phyloP scores from a whole-genome alignment of 768 basidiomycete species.

The Boletellus emodensis region DNA sequence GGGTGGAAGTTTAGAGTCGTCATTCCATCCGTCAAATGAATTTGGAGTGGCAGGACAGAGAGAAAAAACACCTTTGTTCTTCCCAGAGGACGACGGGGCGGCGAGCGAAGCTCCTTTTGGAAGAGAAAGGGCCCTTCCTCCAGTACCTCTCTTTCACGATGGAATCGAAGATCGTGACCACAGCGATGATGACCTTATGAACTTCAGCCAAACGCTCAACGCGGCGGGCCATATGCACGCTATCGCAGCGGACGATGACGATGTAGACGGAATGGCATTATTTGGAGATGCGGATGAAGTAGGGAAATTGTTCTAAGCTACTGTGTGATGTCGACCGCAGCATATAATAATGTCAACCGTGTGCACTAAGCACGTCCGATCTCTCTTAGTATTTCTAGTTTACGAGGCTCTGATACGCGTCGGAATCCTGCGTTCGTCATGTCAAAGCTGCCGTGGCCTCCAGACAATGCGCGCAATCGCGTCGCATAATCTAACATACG shows the following conservation, averaged over 20 bases:
- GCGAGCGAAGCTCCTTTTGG: constrained; percentile 34
- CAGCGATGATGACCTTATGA: constrained; percentile 57
- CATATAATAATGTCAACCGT: constrained; percentile 5
- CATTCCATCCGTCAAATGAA: constrained; percentile 17
- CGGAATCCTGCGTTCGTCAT: constrained; percentile 77
- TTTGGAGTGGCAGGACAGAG: constrained; percentile 28
- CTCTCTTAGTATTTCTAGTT: constrained; percentile 70
- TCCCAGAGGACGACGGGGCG: constrained; percentile 56
- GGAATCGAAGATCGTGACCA: constrained; percentile 33
- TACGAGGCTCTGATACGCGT: constrained; percentile 56
- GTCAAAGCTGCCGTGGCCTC: constrained; percentile 79
- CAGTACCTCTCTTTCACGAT: constrained; percentile 43
- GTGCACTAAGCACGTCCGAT: constrained; percentile 61
- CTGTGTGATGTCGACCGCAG: constrained; percentile 4
- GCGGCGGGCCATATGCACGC: constrained; percentile 51
- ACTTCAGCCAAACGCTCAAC: constrained; percentile 70
- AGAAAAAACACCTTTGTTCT: constrained; percentile 65
- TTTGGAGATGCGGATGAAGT: constrained; percentile 83
- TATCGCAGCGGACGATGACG: constrained; percentile 68
- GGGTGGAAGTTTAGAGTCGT: constrained; percentile 27
- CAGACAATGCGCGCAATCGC: constrained; percentile 73
- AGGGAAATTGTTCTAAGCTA: constrained; percentile 46
- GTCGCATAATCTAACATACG: constrained; percentile 78
- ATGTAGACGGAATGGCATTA: constrained; percentile 66
- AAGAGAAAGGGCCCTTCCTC: constrained; percentile 30